These are phyloP conservation scores for Penicillium palitans DNA, from an alignment of 2,329 filamentous ascomycete genomes.

Conservation along the genomic window DNA sequence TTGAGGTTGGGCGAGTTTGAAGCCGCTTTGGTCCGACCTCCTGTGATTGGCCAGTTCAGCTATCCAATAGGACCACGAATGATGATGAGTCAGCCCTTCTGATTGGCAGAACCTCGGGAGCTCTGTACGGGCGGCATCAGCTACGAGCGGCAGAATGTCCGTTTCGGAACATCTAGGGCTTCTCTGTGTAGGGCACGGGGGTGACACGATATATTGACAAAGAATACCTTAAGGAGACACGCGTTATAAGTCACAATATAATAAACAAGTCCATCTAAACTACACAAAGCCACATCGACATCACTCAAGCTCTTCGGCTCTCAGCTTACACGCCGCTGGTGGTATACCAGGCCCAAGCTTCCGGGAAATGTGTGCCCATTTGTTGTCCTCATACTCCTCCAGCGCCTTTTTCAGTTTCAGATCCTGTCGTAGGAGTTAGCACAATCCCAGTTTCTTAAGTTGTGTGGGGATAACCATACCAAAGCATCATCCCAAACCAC, in stretches of 20 bases:
- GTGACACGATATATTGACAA: neutral
- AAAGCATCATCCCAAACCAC: constrained; percentile 93
- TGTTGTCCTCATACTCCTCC: constrained; percentile 59
- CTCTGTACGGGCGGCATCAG: constrained; percentile 3
- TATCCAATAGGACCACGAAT: constrained; percentile 12
- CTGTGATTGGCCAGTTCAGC: constrained; percentile 20
- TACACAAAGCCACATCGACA: neutral
- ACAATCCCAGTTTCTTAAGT: neutral
- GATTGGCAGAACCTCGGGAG: constrained; percentile 13
- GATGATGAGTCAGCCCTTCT: constrained; percentile 19
- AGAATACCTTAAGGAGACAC: neutral
- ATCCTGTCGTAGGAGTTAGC: constrained; percentile 28
- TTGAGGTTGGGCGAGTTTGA: constrained; percentile 41
- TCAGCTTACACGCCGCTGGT: constrained; percentile 80
- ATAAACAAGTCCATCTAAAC: neutral
- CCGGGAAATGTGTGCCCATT: constrained; percentile 87
- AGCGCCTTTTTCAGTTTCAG: constrained; percentile 42
- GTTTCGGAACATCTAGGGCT: constrained; percentile 23
- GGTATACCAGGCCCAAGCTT: constrained; percentile 91
- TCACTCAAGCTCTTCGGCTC: constrained; percentile 54
- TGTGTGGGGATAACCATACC: constrained; percentile 52
- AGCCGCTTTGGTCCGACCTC: constrained; percentile 40
- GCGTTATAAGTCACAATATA: neutral
- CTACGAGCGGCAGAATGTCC: constrained; percentile 14
- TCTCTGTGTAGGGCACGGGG: constrained; percentile 14